These are phyloP conservation scores for Elaeagnus macrophylla DNA, from an alignment of 306 rosid genomes.

Conservation along the genomic window DNA sequence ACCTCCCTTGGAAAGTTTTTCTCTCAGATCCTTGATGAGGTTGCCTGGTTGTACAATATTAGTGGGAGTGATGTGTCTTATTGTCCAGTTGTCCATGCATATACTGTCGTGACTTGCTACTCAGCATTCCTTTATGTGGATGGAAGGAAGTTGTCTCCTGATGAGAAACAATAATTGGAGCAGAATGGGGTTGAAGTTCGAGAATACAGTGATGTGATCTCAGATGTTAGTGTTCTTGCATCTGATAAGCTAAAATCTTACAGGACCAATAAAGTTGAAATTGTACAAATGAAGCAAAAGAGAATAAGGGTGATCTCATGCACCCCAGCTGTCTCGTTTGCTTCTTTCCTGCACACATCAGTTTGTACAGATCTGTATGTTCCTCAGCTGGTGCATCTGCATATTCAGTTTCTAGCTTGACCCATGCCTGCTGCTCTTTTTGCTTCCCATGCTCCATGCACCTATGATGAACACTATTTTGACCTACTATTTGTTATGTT, in stretches of 20 bases:
- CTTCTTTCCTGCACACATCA: too few relatives aligned
- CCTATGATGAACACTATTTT: too few relatives aligned
- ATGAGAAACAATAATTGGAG: constrained; percentile 58
- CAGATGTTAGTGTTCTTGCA: constrained; percentile 61
- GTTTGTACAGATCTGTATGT: too few relatives aligned
- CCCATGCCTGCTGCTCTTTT: too few relatives aligned
- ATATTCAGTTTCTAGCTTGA: too few relatives aligned
- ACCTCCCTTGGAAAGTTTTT: constrained; percentile 52
- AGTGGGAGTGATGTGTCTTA: constrained; percentile 94
- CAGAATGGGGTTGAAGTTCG: constrained; percentile 69
- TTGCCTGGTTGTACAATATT: constrained; percentile 88
- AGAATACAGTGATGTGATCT: constrained; percentile 59
- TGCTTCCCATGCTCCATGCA: too few relatives aligned
- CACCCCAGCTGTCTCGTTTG: too few relatives aligned
- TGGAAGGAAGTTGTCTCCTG: constrained; percentile 61
- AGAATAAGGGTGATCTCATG: constrained; percentile 31
- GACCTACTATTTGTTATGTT: too few relatives aligned
- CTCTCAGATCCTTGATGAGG: constrained; percentile 97
- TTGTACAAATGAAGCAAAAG: constrained; percentile 38
- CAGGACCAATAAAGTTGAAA: constrained; percentile 26
- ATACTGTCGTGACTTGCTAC: constrained; percentile 57
- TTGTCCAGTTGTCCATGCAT: constrained; percentile 89
- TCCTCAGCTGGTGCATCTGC: too few relatives aligned
- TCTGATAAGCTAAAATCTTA: constrained; percentile 41
- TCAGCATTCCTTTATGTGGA: constrained; percentile 77